Conservation (phyloP, 2,329 filamentous ascomycete species). For the Ophioceras dolichostomum region DNA sequence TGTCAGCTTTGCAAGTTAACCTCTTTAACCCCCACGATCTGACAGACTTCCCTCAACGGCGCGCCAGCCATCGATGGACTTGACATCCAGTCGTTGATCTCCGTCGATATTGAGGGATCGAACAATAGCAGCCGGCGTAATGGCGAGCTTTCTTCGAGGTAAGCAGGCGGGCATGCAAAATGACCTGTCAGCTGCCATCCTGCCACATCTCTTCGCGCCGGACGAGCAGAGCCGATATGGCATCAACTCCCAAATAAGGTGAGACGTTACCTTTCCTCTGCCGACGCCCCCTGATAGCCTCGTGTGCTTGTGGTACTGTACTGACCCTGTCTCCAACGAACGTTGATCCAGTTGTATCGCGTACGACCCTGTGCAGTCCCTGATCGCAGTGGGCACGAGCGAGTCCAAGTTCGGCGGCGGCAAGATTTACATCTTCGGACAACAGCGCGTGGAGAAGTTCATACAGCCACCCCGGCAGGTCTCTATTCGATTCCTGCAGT, state of each 20-base stretch:
- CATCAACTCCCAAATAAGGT: conserved; percentile 65
- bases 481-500: conserved; percentile 68
- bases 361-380: conserved; percentile 88
- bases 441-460: conserved; percentile 64
- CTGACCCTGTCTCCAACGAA: neutral
- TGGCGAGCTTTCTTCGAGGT: conserved; percentile 80
- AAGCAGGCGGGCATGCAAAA: conserved; percentile 90
- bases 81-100: too few species aligned
- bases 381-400: conserved; percentile 83
- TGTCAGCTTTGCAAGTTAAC: too few species aligned
- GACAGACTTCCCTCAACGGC: too few species aligned
- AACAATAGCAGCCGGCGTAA: too few species aligned
- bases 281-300: too few species aligned
- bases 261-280: conserved; percentile 11
- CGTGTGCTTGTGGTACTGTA: too few species aligned
- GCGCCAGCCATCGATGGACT: too few species aligned
- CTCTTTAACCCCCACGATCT: too few species aligned
- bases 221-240: conserved; percentile 79
- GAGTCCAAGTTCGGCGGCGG: conserved; percentile 78
- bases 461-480: conserved; percentile 59
- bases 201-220: conserved; percentile 64
- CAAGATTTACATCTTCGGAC: conserved; percentile 81
- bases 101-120: too few species aligned
- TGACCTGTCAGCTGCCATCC: conserved; percentile 75
- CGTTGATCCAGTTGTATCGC: conserved; percentile 59